These are phyloP conservation scores for Aspergillus sp. DNA, from an alignment of 2,329 filamentous ascomycete genomes.

Conservation along the genomic window DNA sequence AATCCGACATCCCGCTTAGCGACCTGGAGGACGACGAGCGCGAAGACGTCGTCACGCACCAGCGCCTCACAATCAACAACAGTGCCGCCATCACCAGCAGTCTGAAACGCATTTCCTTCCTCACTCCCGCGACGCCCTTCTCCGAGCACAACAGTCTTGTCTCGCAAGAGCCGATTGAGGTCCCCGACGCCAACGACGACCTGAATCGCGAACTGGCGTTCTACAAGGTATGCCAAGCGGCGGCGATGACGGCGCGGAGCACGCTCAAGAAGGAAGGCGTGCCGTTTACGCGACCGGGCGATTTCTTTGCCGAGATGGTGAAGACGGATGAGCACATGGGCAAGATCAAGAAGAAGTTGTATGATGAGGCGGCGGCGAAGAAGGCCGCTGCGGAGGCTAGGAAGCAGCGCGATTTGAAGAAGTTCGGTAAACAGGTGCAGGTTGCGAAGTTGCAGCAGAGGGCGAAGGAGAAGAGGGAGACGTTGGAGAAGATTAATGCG, in stretches of 20 bases:
- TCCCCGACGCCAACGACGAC: conserved; percentile 86
- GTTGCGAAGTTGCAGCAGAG: conserved; percentile 94
- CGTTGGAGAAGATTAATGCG: conserved; percentile 90
- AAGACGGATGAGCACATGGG: conserved; percentile 99
- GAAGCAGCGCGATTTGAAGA: conserved; percentile 93
- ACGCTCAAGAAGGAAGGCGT: conserved; percentile 78
- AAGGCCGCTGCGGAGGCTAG: conserved; percentile 90
- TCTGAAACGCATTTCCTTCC: conserved; percentile 64
- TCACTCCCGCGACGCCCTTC: conserved; percentile 70
- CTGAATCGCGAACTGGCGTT: conserved; percentile 89
- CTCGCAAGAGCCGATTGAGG: conserved; percentile 67
- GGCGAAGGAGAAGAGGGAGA: conserved; percentile 87
- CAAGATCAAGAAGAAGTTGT: conserved; percentile 88
- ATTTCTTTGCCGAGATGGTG: conserved; percentile 99
- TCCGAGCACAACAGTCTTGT: conserved; percentile 78
- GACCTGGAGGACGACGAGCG: conserved; percentile 80
- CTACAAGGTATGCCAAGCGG: conserved; percentile 83
- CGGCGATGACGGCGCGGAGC: conserved; percentile 71
- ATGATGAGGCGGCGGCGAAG: conserved; percentile 88
- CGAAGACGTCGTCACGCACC: conserved; percentile 84
- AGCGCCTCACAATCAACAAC: conserved; percentile 97
- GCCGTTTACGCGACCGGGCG: conserved; percentile 82
- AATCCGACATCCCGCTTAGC: conserved; percentile 86
- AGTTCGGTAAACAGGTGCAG: conserved; percentile 98
- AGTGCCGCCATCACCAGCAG: conserved; percentile 79